These are phyloP conservation scores for Sequoiadendron giganteum DNA, from an alignment of 75 land plant genomes.

Conservation along the genomic window DNA sequence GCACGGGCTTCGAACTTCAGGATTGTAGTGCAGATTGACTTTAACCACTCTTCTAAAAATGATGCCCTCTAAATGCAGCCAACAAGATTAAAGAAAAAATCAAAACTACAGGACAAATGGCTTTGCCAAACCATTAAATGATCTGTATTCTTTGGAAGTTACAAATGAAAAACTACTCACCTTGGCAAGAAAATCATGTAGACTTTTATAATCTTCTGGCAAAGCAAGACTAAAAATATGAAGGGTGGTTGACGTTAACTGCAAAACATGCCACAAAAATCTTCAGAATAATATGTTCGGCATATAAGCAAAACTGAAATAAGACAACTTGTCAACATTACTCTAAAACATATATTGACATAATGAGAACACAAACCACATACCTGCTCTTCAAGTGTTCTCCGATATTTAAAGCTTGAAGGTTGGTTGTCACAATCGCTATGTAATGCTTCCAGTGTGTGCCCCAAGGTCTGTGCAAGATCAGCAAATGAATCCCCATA, in stretches of 20 bases:
- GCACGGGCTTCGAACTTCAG: background rate
- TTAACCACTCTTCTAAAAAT: slow-evolving; percentile 64
- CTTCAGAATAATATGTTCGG: background rate
- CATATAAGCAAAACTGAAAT: background rate
- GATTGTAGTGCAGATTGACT: slow-evolving; percentile 20
- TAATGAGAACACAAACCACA: background rate
- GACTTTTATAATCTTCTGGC: slow-evolving; percentile 36
- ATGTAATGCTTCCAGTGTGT: slow-evolving; percentile 58
- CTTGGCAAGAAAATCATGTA: slow-evolving; percentile 67
- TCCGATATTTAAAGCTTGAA: slow-evolving; percentile 78
- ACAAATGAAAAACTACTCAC: slow-evolving; percentile 27
- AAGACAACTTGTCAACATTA: background rate
- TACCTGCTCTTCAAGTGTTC: slow-evolving; percentile 87
- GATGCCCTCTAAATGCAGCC: slow-evolving; percentile 40
- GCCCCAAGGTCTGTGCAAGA: slow-evolving; percentile 79
- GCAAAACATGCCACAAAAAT: slow-evolving; percentile 14
- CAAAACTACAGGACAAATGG: background rate
- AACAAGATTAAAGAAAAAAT: background rate
- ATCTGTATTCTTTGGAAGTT: background rate
- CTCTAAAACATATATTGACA: background rate
- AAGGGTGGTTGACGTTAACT: slow-evolving; percentile 70
- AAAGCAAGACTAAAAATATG: slow-evolving; percentile 76
- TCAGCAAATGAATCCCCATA: slow-evolving; percentile 85
- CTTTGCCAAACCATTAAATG: background rate
- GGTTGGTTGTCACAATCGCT: slow-evolving; percentile 46